Evolutionary conservation across 768 basidiomycete species (phyloP), one percentile per base, ranked within the genome.

Genomic region (Boletus fagicola): DNA sequence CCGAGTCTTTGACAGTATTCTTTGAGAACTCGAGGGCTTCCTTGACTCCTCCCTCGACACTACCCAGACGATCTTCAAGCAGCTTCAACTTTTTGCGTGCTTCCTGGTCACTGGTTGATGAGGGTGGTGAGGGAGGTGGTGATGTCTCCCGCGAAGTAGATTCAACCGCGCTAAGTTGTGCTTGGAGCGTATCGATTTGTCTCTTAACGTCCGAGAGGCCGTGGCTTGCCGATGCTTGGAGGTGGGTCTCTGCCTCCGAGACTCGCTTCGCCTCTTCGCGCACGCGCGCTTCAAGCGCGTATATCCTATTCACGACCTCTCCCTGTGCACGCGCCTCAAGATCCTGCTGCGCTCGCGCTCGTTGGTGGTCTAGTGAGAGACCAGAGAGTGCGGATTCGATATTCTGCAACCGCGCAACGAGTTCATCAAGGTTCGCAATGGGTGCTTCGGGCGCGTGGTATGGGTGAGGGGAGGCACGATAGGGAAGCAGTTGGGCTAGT

Each of bases 21-120:
- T 82, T 87, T 12, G 84, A 79, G 4, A 83, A 62, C 50, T 91
- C 90, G n/a, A 91, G 64, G 0, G 87, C 87, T 53, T 91, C 88
- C 69, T 83, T 83, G 49, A 89, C 79, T 2, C 79, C 80, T 31
- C 83, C 80, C 68, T 90, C 88, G 20, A 88, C 76, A 33, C 68
- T 69, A 0, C 78, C 83, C 16, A 92, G 58, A 7, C 85, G 80
- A 46, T 87, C 83, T 65, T 91, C 89, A 31, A 92, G 67, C 0
- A 75, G 69, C 57, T 72, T 78, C 49, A 90, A 64, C 66, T 79
- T 81, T 30, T 71, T 74, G 28, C 80, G 75, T 2, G 85, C 82
- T 59, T 86, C 85, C 24, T 83, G 83, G 62, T 88, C 87, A 48
- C 58, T 78, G 24, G 62, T 66, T 16, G 58, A 46, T 54, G 50